Evolutionary conservation across 495 filamentous ascomycete species (phyloP).

Genomic region (Thermothielavioides terrestris): DNA sequence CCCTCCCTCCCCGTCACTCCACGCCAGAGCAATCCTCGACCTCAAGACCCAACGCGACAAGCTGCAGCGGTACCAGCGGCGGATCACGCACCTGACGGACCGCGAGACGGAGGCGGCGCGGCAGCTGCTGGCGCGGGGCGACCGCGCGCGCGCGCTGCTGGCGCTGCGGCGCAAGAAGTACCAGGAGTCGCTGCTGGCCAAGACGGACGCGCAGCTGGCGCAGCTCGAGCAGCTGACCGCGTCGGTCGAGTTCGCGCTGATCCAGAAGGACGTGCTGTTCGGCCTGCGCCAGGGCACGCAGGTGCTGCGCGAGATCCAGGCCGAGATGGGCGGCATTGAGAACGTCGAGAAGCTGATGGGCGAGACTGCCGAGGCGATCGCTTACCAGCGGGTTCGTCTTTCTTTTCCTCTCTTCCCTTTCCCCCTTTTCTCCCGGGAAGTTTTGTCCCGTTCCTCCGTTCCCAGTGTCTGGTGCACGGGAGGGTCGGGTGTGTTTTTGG

Average conservation of each 20-base stretch:
- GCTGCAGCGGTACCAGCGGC: conserved; percentile 86
- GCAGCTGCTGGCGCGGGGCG: conserved; percentile 62
- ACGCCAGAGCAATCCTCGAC: conserved; percentile 76
- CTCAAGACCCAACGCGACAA: conserved; percentile 96
- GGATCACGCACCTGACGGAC: conserved; percentile 72
- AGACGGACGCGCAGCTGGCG: conserved; percentile 85
- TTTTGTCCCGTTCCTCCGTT: no score
- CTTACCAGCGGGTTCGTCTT: conserved; percentile 68
- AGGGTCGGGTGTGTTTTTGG: neutral
- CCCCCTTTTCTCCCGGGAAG: neutral
- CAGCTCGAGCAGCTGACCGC: conserved; percentile 76
- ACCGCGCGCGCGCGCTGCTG: conserved; percentile 74
- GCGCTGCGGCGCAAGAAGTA: conserved; percentile 94
- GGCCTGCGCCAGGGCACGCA: conserved; percentile 86
- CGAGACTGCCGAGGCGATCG: conserved; percentile 77
- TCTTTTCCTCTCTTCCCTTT: neutral
- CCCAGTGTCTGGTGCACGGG: no score
- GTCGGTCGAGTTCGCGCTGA: conserved; percentile 84
- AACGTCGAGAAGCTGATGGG: conserved; percentile 89
- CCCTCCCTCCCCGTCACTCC: neutral
- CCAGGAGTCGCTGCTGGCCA: conserved; percentile 80
- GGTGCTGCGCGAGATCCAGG: conserved; percentile 82
- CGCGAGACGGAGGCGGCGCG: conserved; percentile 77
- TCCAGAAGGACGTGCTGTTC: conserved; percentile 91
- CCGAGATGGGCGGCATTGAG: conserved; percentile 93